phyloP scores from a whole-genome alignment of 75 land plant genomes.

The Adiantum capillusveneris region DNA sequence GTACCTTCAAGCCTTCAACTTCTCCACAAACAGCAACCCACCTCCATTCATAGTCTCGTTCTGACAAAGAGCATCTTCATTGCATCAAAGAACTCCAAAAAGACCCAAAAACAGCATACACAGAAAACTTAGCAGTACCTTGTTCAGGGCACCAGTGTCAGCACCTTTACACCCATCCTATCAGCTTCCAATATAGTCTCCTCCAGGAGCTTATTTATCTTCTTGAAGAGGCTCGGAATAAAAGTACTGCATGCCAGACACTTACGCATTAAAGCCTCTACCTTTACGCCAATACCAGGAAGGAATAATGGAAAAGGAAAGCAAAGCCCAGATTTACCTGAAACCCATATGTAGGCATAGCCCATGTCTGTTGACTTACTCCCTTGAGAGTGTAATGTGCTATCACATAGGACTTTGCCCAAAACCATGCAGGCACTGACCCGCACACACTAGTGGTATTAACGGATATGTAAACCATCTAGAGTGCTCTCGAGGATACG shows the following conservation, averaged over 20 bases:
- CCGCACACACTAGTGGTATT: slow-evolving; percentile 17
- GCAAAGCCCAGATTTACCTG: no score
- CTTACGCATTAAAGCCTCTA: no score
- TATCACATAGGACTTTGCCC: not conserved
- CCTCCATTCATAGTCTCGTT: slow-evolving; percentile 46
- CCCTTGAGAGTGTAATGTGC: slow-evolving; percentile 12
- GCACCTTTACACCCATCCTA: slow-evolving; percentile 26
- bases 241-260: slow-evolving; percentile 36
- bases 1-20: slow-evolving; percentile 22
- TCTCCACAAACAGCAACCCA: slow-evolving; percentile 27
- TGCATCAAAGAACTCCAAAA: no score
- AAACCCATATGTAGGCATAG: slow-evolving; percentile 28
- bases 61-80: no score
- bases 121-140: slow-evolving; percentile 24
- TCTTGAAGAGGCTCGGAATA: slow-evolving; percentile 22
- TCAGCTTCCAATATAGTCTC: slow-evolving; percentile 35
- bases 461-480: slow-evolving; percentile 21
- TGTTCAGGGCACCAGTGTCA: slow-evolving; percentile 36
- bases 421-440: slow-evolving; percentile 10
- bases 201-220: slow-evolving; percentile 32
- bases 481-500: slow-evolving; percentile 21
- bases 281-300: no score
- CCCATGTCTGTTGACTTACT: slow-evolving; percentile 28
- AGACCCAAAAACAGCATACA: no score
- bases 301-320: no score